Evolutionary conservation across 1,284 basidiomycete species (phyloP).

Genomic region (Mycosarcoma maydis): DNA sequence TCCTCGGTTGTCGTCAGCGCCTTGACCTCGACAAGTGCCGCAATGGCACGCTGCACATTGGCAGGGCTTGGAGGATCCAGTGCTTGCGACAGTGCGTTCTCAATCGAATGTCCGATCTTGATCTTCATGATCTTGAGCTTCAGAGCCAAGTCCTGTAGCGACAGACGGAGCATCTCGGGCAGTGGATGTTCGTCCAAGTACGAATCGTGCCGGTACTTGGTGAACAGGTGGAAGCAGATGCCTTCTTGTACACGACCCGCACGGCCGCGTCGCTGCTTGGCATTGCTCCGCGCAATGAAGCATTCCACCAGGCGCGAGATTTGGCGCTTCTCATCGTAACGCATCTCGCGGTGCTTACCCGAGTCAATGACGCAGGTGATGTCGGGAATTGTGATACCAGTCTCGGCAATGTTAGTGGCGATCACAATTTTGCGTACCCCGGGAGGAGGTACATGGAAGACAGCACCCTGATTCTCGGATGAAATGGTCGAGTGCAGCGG

Average conservation of each 20-base stretch:
- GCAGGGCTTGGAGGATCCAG: constrained; percentile 86
- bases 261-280: constrained; percentile 87
- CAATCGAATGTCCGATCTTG: constrained; percentile 81
- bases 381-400: constrained; percentile 97
- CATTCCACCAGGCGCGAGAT: constrained; percentile 91
- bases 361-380: constrained; percentile 97
- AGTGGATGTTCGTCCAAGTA: constrained; percentile 86
- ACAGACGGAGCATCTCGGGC: constrained; percentile 94
- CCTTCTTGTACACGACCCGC: constrained; percentile 93
- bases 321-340: constrained; percentile 95
- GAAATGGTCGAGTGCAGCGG: constrained; percentile 84
- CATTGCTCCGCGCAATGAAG: constrained; percentile 92
- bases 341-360: constrained; percentile 78
- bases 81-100: constrained; percentile 86
- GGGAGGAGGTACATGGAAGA: constrained; percentile 84
- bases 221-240: constrained; percentile 95
- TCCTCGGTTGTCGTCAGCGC: constrained; percentile 87
- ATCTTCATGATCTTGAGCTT: constrained; percentile 97
- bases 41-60: constrained; percentile 91
- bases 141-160: constrained; percentile 90
- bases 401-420: constrained; percentile 79
- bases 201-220: constrained; percentile 83
- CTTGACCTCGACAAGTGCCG: constrained; percentile 88
- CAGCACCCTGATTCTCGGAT: constrained; percentile 83
- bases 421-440: constrained; percentile 92